Percentiles rank a stretch among this genome's conserved stretches.
These are phyloP conservation scores for Blepharisma undulans DNA, from an alignment of 169 alveolate species.

Conservation along the genomic window DNA sequence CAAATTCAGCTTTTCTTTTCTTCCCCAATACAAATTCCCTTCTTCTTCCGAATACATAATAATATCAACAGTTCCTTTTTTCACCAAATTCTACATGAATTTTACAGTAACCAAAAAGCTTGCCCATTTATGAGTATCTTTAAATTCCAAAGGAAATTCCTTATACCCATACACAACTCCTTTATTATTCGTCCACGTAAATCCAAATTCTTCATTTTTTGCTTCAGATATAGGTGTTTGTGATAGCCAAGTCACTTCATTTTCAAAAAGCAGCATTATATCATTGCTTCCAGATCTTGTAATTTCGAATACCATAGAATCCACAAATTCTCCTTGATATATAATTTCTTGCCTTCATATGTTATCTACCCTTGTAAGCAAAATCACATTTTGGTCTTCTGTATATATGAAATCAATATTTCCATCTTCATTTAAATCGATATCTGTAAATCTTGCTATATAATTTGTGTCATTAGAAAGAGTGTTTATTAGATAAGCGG, in stretches of 20 bases:
- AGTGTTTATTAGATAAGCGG: neutral
- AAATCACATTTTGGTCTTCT: neutral
- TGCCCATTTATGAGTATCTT: neutral
- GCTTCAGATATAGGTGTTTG: neutral
- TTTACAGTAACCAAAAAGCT: neutral
- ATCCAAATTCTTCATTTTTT: neutral
- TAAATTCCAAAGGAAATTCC: neutral
- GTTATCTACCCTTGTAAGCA: neutral
- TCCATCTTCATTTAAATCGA: conserved; percentile 3
- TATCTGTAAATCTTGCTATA: neutral
- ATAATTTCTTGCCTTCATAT: neutral
- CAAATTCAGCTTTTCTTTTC: conserved; percentile 4
- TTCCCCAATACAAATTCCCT: conserved; percentile 14
- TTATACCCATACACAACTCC: neutral
- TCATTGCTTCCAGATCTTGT: neutral
- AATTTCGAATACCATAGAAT: neutral
- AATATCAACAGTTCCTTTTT: conserved; percentile 1
- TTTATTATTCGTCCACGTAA: neutral
- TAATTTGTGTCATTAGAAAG: neutral
- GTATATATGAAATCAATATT: neutral
- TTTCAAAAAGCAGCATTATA: neutral
- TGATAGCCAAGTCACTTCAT: neutral
- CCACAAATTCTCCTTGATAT: neutral
- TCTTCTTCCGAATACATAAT: neutral
- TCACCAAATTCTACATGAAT: neutral